Conservation (phyloP, 2,329 filamentous ascomycete genomes). For the Aspergillus sp. region DNA sequence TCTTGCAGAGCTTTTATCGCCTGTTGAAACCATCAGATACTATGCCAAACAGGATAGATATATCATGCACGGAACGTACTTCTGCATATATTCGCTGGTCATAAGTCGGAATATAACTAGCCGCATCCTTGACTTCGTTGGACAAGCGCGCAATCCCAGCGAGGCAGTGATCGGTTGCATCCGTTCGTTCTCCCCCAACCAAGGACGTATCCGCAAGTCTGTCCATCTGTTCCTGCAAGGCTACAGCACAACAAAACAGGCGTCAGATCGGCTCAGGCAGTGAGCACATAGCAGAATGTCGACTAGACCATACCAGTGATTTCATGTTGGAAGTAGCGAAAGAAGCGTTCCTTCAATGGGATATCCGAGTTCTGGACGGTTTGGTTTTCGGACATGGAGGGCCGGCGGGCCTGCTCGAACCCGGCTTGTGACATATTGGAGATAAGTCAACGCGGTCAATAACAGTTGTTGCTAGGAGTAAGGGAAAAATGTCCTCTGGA, state of each 20-base stretch:
- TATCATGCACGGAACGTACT: conserved; percentile 45
- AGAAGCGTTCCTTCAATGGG: conserved; percentile 73
- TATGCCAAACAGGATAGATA: not conserved
- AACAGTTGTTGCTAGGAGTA: not conserved
- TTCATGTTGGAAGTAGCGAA: conserved; percentile 77
- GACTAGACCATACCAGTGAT: conserved; percentile 59
- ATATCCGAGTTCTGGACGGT: conserved; percentile 37
- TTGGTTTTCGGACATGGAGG: conserved; percentile 35
- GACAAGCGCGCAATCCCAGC: conserved; percentile 77
- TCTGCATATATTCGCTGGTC: conserved; percentile 85
- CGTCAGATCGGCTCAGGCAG: conserved; percentile 20
- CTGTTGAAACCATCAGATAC: conserved; percentile 39
- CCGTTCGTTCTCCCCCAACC: conserved; percentile 71
- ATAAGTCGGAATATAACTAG: conserved; percentile 79
- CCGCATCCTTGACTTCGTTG: conserved; percentile 79
- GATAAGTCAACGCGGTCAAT: not conserved
- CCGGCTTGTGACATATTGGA: conserved; percentile 32
- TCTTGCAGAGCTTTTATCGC: conserved; percentile 79
- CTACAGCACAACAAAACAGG: conserved; percentile 44
- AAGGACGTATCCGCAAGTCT: conserved; percentile 63
- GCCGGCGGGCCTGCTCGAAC: conserved; percentile 26
- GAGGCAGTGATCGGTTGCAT: conserved; percentile 78
- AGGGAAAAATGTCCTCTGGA: not conserved
- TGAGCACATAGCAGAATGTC: conserved; percentile 3
- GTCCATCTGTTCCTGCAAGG: conserved; percentile 73